Base-by-base conservation (phyloP, 768 basidiomycete genomes). In the Amanita phalloides region DNA sequence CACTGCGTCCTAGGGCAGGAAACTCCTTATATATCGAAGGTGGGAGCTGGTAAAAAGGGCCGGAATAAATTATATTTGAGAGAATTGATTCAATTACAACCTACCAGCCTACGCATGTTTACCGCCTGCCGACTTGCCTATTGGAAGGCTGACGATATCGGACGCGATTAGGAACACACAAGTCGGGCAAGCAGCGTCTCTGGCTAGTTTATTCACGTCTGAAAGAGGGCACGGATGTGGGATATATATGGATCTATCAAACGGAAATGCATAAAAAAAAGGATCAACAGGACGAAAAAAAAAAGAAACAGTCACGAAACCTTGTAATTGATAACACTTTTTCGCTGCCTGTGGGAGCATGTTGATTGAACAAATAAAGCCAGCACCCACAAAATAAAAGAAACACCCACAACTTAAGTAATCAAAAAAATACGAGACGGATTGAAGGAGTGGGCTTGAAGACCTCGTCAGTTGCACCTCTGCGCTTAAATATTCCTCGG, bases 361-460 rank as follows among this genome's bases (percentile, higher is more conserved):
- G 59, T 62, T 58, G 61, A 65, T 66, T 66, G 58, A 60, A 60
- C 63, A 71, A 68, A 66, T 67, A 65, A 62, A 60, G 55, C 55
- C 49, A 57, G 57, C 68, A 58, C 66, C 68, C 67, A 68, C 68
- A 70, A 61, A 49, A 60, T 61, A 62, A 67, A 69, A 67, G 61
- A 64, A 55, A 59, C 61, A 62, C 64, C 64, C 58, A 66, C 66
- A 66, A 63, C 55, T 50, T 50, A 30, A 26, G 28, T 37, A 25
- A 28, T 47, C 44, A 20, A 25, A 45, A 21, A 45, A 32, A n/a
- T 11, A 6, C n/a, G 49, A 39, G 38, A 14, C 21, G 25, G 17
- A 30, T 30, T 30, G 28, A 9, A 23, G 25, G 14, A 17, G 7
- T 3, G 9, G 21, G 42, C 26, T 9, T 25, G 6, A 3, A 11